A percentile compares a stretch with the other conserved stretches of the same genome.
These are phyloP conservation scores for Smittium mucronatum DNA, from an alignment of 371 early-diverging fungal species.

Conservation along the genomic window DNA sequence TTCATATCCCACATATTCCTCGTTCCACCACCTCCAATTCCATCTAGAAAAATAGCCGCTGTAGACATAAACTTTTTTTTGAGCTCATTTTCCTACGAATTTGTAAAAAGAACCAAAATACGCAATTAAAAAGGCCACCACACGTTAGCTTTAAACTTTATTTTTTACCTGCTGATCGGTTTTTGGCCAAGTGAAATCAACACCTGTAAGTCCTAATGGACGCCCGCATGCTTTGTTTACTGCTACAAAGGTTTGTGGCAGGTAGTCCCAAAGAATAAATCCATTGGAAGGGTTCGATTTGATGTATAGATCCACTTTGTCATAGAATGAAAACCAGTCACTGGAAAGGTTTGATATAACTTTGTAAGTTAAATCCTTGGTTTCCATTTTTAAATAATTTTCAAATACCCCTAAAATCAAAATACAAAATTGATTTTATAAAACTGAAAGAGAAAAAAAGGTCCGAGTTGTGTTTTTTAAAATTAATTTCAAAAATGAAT, in stretches of 20 bases:
- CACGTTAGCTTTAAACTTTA: too few relatives aligned
- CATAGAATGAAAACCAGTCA: slow-evolving; percentile 78
- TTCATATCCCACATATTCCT: slow-evolving; percentile 35
- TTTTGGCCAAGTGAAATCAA: slow-evolving; percentile 66
- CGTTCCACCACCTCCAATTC: slow-evolving; percentile 38
- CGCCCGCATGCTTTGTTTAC: slow-evolving; percentile 77
- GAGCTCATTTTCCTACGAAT: not conserved
- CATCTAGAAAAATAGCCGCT: slow-evolving; percentile 36
- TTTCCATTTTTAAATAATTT: slow-evolving; percentile 62
- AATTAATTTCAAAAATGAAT: too few relatives aligned
- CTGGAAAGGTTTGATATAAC: slow-evolving; percentile 40
- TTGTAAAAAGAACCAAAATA: too few relatives aligned
- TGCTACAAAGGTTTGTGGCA: slow-evolving; percentile 54
- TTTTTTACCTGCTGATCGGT: slow-evolving; percentile 15
- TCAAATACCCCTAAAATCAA: slow-evolving; percentile 82
- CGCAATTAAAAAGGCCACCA: too few relatives aligned
- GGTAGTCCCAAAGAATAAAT: slow-evolving; percentile 45
- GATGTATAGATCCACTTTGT: slow-evolving; percentile 42
- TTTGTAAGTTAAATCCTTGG: slow-evolving; percentile 59
- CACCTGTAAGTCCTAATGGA: slow-evolving; percentile 38
- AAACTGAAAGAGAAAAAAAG: too few relatives aligned
- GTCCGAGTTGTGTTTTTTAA: too few relatives aligned
- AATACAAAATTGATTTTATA: too few relatives aligned
- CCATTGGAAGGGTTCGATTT: slow-evolving; percentile 32
- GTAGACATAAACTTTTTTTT: not conserved